Conservation (phyloP, 805 yeast species). For the Blastobotrys peoriensis region DNA sequence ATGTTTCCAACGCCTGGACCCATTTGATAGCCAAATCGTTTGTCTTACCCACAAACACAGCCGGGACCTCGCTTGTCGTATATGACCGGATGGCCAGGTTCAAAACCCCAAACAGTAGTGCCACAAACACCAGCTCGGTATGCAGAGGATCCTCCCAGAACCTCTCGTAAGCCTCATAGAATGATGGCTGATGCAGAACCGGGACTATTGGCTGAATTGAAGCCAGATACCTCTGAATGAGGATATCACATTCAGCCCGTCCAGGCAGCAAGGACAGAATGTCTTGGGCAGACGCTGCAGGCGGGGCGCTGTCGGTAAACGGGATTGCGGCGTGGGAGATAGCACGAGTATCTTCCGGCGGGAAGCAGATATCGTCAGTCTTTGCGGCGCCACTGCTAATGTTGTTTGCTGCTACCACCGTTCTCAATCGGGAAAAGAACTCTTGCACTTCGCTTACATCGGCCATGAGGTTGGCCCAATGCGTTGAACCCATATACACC, state of each 20-base stretch:
- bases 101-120: constrained; percentile 25
- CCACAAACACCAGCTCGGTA: constrained; percentile 27
- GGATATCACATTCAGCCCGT: constrained; percentile 18
- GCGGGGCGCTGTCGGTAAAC: constrained; percentile 3
- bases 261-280: constrained; percentile 24
- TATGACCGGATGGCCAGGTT: constrained; percentile 25
- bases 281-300: constrained; percentile 13
- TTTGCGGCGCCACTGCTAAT: constrained; percentile 2
- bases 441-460: constrained; percentile 23
- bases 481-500: constrained; percentile 31
- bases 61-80: constrained; percentile 20
- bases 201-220: constrained; percentile 24
- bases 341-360: constrained; percentile 3
- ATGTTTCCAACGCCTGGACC: constrained; percentile 26
- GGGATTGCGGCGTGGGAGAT: constrained; percentile 15
- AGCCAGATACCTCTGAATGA: constrained; percentile 26
- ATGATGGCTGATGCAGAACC: constrained; percentile 26
- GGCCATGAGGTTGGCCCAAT: constrained; percentile 29
- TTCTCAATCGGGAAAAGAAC: constrained; percentile 13
- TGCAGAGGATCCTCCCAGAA: constrained; percentile 27
- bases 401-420: constrained; percentile 1
- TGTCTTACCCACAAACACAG: constrained; percentile 15
- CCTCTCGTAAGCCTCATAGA: constrained; percentile 22
- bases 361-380: neutral
- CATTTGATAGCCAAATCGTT: constrained; percentile 22